A percentile compares a stretch with the other conserved stretches of the same genome.
Evolutionary conservation across 2,329 filamentous ascomycete genomes (phyloP).

Genomic region (Pezicula rhizophila): DNA sequence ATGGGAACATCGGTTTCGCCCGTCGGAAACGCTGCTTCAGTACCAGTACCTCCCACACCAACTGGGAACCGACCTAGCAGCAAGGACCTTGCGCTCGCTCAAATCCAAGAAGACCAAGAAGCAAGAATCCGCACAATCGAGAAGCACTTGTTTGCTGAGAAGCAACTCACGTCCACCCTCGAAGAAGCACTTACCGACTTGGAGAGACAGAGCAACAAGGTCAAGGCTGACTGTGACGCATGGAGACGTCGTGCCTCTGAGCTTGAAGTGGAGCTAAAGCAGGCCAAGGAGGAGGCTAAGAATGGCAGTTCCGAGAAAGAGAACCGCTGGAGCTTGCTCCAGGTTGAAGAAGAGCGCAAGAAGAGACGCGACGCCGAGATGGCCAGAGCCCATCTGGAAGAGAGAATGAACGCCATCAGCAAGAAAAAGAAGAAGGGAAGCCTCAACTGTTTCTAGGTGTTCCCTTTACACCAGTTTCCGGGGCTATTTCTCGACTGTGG

Average conservation of each 20-base stretch:
- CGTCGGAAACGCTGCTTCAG: slow-evolving; percentile 30
- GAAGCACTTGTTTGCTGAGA: slow-evolving; percentile 93
- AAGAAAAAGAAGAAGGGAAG: slow-evolving; percentile 89
- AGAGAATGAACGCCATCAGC: slow-evolving; percentile 87
- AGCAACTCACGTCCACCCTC: slow-evolving; percentile 88
- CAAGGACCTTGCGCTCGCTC: slow-evolving; percentile 70
- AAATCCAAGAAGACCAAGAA: slow-evolving; percentile 91
- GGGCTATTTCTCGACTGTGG: neutral
- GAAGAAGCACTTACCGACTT: slow-evolving; percentile 94
- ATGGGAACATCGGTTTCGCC: slow-evolving; percentile 40
- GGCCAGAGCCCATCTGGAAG: slow-evolving; percentile 82
- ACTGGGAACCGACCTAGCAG: slow-evolving; percentile 66
- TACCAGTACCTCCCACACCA: slow-evolving; percentile 42
- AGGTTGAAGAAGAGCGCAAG: slow-evolving; percentile 93
- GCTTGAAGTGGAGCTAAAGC: slow-evolving; percentile 37
- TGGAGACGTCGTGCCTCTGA: slow-evolving; percentile 83
- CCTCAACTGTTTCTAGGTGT: slow-evolving; percentile 76
- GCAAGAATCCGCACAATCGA: slow-evolving; percentile 92
- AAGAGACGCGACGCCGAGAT: slow-evolving; percentile 86
- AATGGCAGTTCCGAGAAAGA: slow-evolving; percentile 24
- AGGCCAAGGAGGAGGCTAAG: slow-evolving; percentile 41
- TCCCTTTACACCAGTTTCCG: neutral
- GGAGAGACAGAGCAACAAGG: slow-evolving; percentile 84
- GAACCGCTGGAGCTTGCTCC: slow-evolving; percentile 68
- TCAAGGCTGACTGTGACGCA: slow-evolving; percentile 81